phyloP scores from a whole-genome alignment of 345 rosid species.

The Arabidopsis suecica region DNA sequence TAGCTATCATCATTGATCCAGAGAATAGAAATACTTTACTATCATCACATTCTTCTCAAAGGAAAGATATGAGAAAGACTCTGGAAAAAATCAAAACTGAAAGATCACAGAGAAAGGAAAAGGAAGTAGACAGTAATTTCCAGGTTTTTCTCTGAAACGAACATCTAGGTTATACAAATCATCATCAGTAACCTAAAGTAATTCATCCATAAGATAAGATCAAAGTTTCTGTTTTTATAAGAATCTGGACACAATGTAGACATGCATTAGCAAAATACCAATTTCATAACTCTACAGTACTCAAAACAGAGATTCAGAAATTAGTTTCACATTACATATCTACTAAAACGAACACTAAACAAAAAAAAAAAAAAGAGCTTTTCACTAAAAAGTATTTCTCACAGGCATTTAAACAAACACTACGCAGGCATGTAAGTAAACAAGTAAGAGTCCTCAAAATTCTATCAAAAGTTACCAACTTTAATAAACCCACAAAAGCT shows the following conservation, averaged over 20 bases:
- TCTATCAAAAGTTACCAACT: constrained; percentile 2
- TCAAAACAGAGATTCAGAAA: constrained; percentile 1
- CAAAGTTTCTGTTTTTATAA: neutral
- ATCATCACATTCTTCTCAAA: neutral
- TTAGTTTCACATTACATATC: neutral
- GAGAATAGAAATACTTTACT: neutral
- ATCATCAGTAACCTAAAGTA: neutral
- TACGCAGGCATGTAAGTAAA: constrained; percentile 2
- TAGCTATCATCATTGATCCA: neutral
- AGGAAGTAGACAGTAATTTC: neutral
- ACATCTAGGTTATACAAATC: neutral
- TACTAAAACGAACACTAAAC: neutral
- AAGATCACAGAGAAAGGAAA: neutral
- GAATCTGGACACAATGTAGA: constrained; percentile 5
- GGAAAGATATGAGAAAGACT: neutral
- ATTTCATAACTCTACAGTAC: neutral
- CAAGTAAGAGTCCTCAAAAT: neutral
- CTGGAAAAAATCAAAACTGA: neutral
- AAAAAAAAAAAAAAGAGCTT: neutral
- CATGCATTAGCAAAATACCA: constrained; percentile 22
- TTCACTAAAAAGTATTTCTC: neutral
- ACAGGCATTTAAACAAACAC: constrained; percentile 35
- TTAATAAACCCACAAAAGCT: constrained; percentile 3
- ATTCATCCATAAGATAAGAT: neutral
- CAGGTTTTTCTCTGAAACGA: neutral